Conservation (phyloP, 2,329 filamentous ascomycete genomes). For the Nemania sp. region DNA sequence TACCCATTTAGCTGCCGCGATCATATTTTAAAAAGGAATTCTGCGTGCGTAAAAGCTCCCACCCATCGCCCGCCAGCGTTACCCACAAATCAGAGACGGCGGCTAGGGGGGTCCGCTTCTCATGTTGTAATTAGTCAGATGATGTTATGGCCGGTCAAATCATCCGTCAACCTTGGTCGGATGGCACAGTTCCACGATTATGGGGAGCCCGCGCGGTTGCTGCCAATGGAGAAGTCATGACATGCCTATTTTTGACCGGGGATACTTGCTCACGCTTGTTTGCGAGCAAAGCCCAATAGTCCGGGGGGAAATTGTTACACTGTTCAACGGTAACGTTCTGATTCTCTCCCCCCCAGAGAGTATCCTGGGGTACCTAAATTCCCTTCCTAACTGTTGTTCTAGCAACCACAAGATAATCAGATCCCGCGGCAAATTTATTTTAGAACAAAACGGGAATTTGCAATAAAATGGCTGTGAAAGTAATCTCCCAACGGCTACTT, state of each 20-base stretch:
- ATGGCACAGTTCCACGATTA: conserved; percentile 11
- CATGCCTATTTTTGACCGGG: not conserved
- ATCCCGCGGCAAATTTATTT: not conserved
- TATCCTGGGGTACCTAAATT: not conserved
- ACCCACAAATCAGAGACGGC: conserved; percentile 4
- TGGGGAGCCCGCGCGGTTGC: not conserved
- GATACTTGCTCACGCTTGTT: conserved; percentile 9
- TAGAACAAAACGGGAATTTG: not conserved
- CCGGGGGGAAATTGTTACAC: not conserved
- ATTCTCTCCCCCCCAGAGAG: not conserved
- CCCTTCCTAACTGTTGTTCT: not conserved
- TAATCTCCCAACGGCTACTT: too few species aligned
- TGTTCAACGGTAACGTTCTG: not conserved
- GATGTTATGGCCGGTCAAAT: not conserved
- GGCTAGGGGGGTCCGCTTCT: not conserved
- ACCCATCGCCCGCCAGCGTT: not conserved
- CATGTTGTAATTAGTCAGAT: not conserved
- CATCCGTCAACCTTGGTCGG: not conserved
- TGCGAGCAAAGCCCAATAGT: not conserved
- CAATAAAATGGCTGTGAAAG: too few species aligned
- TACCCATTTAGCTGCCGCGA: not conserved
- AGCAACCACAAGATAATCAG: not conserved
- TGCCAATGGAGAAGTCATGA: not conserved
- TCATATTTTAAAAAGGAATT: not conserved
- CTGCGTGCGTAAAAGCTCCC: conserved; percentile 22